Conservation (phyloP, 1,139 yeast species). For the Debaryomycetaceae sp. region DNA sequence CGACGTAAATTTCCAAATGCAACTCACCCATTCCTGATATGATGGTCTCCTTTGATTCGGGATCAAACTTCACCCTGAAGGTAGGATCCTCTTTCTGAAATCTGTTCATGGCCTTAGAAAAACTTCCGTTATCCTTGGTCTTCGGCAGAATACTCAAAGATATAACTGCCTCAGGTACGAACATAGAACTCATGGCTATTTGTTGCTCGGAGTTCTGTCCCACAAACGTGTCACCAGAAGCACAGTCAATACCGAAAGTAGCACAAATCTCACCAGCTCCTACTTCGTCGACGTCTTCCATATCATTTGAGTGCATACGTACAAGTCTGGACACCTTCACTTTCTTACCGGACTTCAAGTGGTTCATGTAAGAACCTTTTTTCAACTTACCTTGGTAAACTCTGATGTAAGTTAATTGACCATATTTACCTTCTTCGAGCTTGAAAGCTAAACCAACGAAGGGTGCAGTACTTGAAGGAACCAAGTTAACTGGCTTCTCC, state of each 20-base stretch:
- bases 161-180: conserved; percentile 96
- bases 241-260: conserved; percentile 97
- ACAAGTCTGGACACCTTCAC: conserved; percentile 94
- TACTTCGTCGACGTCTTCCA: conserved; percentile 95
- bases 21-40: conserved; percentile 99
- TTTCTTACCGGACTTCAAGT: conserved; percentile 89
- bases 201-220: conserved; percentile 64
- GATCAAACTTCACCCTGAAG: conserved; percentile 85
- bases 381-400: conserved; percentile 94
- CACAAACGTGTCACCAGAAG: conserved; percentile 98
- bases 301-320: conserved; percentile 97
- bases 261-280: conserved; percentile 99
- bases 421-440: conserved; percentile 96
- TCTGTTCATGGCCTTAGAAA: conserved; percentile 94
- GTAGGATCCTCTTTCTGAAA: conserved; percentile 99
- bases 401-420: conserved; percentile 94
- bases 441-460: conserved; percentile 97
- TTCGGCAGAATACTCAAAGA: conserved; percentile 89
- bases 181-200: conserved; percentile 96
- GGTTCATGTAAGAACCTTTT: conserved; percentile 86
- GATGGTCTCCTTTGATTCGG: conserved; percentile 91
- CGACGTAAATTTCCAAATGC: conserved; percentile 94
- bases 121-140: conserved; percentile 76
- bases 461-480: conserved; percentile 73
- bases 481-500: conserved; percentile 64